Conservation (phyloP, 345 rosid species). For the Lepidium didymum region DNA sequence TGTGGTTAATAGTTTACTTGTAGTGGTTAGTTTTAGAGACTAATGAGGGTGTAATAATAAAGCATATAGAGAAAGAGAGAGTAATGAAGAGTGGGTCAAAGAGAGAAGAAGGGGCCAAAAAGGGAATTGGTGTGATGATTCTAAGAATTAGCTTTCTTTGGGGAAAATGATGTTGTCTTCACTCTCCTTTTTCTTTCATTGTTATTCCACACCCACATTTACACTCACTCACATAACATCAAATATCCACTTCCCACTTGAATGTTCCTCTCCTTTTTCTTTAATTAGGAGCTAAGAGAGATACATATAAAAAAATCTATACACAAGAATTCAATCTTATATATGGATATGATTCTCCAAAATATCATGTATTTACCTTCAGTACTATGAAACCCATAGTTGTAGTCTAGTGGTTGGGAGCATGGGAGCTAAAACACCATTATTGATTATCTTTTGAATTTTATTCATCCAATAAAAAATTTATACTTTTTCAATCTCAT, state of each 20-base stretch:
- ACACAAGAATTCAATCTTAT: not conserved
- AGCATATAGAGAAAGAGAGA: not conserved
- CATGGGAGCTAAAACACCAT: too few relatives aligned
- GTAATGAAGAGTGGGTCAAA: conserved; percentile 25
- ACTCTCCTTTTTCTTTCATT: conserved; percentile 10
- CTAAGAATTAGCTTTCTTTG: conserved; percentile 32
- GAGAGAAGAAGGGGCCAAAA: conserved; percentile 20
- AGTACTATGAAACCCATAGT: too few relatives aligned
- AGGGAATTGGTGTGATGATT: conserved; percentile 31
- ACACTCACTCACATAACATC: conserved; percentile 25
- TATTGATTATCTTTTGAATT: too few relatives aligned
- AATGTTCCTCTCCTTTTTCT: not conserved
- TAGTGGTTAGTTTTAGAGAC: conserved; percentile 1
- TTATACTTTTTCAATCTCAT: too few relatives aligned
- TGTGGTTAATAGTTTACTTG: not conserved
- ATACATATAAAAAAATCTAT: not conserved
- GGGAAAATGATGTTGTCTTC: conserved; percentile 34
- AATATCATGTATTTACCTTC: not conserved
- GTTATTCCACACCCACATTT: conserved; percentile 30
- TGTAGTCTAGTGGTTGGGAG: too few relatives aligned
- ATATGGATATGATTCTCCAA: not conserved
- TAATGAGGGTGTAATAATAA: conserved; percentile 20
- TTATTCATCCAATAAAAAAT: too few relatives aligned
- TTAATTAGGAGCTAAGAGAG: not conserved
- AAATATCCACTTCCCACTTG: conserved; percentile 9